Base-by-base conservation (phyloP, 495 filamentous ascomycete genomes). In the Neurospora sp. region DNA sequence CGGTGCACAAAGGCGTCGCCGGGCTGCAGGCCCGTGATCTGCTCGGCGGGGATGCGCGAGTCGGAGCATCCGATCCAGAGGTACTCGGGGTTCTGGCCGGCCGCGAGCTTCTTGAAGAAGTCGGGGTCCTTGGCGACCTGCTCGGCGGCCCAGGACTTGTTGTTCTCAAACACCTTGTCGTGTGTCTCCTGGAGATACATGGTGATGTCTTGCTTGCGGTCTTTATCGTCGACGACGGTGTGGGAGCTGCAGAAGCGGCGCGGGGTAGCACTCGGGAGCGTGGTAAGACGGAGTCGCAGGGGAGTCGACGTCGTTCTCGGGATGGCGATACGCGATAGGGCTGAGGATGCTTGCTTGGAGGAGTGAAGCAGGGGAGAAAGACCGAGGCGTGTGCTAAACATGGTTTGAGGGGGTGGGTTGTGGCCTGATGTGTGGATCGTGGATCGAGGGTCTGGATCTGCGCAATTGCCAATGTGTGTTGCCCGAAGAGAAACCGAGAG, bases 11-110 rank as follows among this genome's bases (percentile, higher is more conserved):
- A 90, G 70, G 85, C 84, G 70, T 90, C 87, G 68, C 88, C 88
- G 53, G 88, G 85, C 40, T 83, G 78, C n/a, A 90, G 80, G 44
- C 88, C 88, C 37, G 87, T 85, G 77, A 90, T 84, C 74, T 84
- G 83, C 79, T 89, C 88, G 48, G 87, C 88, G 37, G 88, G 88
- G 75, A 90, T 88, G 72, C 88, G 87, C 59, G 86, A 88, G 79
- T 90, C 88, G 79, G 84, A 86, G 82, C 88, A 90, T 45, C 88
- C 88, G 76, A 90, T 88, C 85, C 90, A 93, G 65, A 89, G 84
- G 72, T 88, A 89, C 74, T 89, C 84, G 53, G 88, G 88, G 59
- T 77, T 81, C 77, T 90, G 88, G 6, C 87, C 87, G 16, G 82
- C 81, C 41, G 81, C 79, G 31, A 90, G 83, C 72, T 85, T 82